These are phyloP conservation scores for Neurospora crassa DNA, from an alignment of 2,329 filamentous ascomycete species.

Conservation along the genomic window DNA sequence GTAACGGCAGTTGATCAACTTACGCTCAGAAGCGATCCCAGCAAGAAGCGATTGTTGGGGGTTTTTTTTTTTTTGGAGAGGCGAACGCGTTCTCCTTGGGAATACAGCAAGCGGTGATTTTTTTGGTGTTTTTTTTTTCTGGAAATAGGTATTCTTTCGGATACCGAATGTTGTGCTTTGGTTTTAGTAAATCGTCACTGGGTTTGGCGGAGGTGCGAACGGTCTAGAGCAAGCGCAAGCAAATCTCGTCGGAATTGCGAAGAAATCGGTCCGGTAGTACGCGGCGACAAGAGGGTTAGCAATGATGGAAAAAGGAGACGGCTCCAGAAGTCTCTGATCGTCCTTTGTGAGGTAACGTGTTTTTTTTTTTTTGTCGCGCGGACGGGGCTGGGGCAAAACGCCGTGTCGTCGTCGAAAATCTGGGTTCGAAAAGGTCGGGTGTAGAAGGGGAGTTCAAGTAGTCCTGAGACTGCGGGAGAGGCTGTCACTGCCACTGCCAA, in stretches of 20 bases:
- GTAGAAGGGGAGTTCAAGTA: neutral
- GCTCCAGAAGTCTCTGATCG: slow-evolving; percentile 3
- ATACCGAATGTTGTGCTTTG: slow-evolving; percentile 9
- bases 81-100: slow-evolving; percentile 2
- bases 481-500: slow-evolving; percentile 4
- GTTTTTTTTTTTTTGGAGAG: slow-evolving; percentile 9
- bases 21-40: slow-evolving; percentile 20
- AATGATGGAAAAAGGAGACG: slow-evolving; percentile 5
- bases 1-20: slow-evolving; percentile 4
- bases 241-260: slow-evolving; percentile 10
- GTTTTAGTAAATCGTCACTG: slow-evolving; percentile 14
- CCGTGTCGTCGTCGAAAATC: slow-evolving; percentile 10
- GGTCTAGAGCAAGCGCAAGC: slow-evolving; percentile 7
- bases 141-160: slow-evolving; percentile 3
- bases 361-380: neutral
- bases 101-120: neutral
- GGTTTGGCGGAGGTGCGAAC: slow-evolving; percentile 11
- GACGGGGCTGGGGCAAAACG: neutral
- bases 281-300: slow-evolving; percentile 8
- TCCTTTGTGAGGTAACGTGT: neutral
- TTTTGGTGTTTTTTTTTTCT: neutral
- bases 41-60: slow-evolving; percentile 11
- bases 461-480: slow-evolving; percentile 1
- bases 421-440: slow-evolving; percentile 5
- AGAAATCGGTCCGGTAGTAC: slow-evolving; percentile 8